A percentile compares a stretch with the other conserved stretches of the same genome.
Conservation (phyloP, 352 stramenopile species). For the Globisporangium splendens region DNA sequence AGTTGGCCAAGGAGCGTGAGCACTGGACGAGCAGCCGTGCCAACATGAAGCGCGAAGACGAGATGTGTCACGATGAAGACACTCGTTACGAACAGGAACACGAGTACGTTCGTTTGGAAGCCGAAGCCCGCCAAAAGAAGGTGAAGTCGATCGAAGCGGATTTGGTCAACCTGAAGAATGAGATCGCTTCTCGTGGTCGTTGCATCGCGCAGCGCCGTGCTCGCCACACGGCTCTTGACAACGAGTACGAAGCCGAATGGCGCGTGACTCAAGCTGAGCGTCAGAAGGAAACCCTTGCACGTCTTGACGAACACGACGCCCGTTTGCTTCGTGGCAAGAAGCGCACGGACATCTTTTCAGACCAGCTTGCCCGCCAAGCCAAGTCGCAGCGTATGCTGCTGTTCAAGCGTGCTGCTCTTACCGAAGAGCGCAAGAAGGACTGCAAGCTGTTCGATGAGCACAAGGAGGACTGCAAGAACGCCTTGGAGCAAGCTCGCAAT, state of each 20-base stretch:
- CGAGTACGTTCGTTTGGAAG: slow-evolving; percentile 73
- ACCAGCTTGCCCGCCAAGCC: slow-evolving; percentile 74
- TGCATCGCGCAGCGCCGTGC: slow-evolving; percentile 72
- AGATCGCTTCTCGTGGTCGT: slow-evolving; percentile 67
- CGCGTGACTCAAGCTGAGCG: slow-evolving; percentile 65
- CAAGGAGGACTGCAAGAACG: slow-evolving; percentile 79
- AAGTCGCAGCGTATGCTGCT: slow-evolving; percentile 85
- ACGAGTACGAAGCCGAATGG: slow-evolving; percentile 86
- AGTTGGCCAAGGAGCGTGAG: slow-evolving; percentile 85
- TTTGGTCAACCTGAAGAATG: slow-evolving; percentile 69
- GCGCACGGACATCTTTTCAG: slow-evolving; percentile 76
- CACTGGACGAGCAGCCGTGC: slow-evolving; percentile 85
- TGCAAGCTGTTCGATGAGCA: slow-evolving; percentile 80
- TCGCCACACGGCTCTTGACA: slow-evolving; percentile 70
- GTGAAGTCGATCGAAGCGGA: slow-evolving; percentile 78
- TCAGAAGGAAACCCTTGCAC: slow-evolving; percentile 54
- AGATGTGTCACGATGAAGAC: slow-evolving; percentile 85
- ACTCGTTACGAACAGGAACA: slow-evolving; percentile 83
- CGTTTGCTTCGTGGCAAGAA: slow-evolving; percentile 80
- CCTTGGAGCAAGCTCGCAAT: slow-evolving; percentile 68
- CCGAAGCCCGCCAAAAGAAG: slow-evolving; percentile 80
- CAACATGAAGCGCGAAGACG: slow-evolving; percentile 88
- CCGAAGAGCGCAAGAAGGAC: slow-evolving; percentile 81
- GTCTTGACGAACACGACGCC: slow-evolving; percentile 61
- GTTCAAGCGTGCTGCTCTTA: slow-evolving; percentile 83